Percentiles rank a stretch among this genome's conserved stretches.
Evolutionary conservation across 176 grass and related monocot species (phyloP).

Genomic region (bread wheat (Triticum aestivum)): IWGSC_CS_RefSeq_v2.1 NC_057806.1:81960661-81961160

Average conservation of each 20-base stretch:
- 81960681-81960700: conserved; percentile 67
- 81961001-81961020: conserved; percentile 73
- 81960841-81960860: neutral
- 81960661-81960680: conserved; percentile 49
- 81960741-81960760: conserved; percentile 87
- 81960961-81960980: conserved; percentile 90
- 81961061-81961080: conserved; percentile 81
- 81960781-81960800: conserved; percentile 3
- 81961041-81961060: conserved; percentile 88
- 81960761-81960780: conserved; percentile 67
- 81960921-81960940: conserved; percentile 66
- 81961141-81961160: conserved; percentile 77
- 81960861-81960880: neutral
- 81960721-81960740: conserved; percentile 60
- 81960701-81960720: conserved; percentile 65
- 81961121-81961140: conserved; percentile 96
- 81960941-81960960: conserved; percentile 72
- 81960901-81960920: neutral
- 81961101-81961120: conserved; percentile 80
- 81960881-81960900: neutral
- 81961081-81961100: conserved; percentile 84
- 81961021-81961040: conserved; percentile 76
- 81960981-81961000: conserved; percentile 79
- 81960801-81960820: neutral
- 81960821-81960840: neutral